These are phyloP conservation scores for Rhodofomes roseus DNA, from an alignment of 1,284 basidiomycete genomes.

Conservation along the genomic window DNA sequence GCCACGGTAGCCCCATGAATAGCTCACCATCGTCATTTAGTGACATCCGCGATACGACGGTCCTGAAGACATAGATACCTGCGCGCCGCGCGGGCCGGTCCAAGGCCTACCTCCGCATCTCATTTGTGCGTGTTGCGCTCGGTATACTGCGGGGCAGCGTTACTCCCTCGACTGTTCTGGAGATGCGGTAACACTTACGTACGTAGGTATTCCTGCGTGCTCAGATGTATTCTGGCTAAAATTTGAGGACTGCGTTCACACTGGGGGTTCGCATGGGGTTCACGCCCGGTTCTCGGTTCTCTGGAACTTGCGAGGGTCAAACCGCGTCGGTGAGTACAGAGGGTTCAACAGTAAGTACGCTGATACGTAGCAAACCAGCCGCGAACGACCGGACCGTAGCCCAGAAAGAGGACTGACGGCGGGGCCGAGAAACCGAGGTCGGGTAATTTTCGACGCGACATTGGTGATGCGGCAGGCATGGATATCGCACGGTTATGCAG, in stretches of 20 bases:
- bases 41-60: too few species aligned
- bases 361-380: too few species aligned
- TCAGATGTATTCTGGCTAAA: not conserved
- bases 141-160: not conserved
- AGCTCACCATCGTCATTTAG: not conserved
- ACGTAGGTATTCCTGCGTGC: not conserved
- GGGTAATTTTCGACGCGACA: too few species aligned
- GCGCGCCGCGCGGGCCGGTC: not conserved
- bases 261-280: too few species aligned
- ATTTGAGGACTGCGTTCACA: not conserved
- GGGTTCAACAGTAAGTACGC: too few species aligned
- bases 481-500: not conserved
- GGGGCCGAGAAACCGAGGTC: too few species aligned
- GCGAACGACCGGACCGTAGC: too few species aligned
- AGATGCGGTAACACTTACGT: not conserved
- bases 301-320: not conserved
- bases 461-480: too few species aligned
- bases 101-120: not conserved
- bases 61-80: not conserved
- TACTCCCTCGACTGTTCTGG: not conserved
- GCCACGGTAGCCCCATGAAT: not conserved
- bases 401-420: too few species aligned
- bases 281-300: not conserved
- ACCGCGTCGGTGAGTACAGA: not conserved
- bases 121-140: not conserved